phyloP scores from a whole-genome alignment of 495 filamentous ascomycete genomes.

The Penicillium paradoxum region DNA sequence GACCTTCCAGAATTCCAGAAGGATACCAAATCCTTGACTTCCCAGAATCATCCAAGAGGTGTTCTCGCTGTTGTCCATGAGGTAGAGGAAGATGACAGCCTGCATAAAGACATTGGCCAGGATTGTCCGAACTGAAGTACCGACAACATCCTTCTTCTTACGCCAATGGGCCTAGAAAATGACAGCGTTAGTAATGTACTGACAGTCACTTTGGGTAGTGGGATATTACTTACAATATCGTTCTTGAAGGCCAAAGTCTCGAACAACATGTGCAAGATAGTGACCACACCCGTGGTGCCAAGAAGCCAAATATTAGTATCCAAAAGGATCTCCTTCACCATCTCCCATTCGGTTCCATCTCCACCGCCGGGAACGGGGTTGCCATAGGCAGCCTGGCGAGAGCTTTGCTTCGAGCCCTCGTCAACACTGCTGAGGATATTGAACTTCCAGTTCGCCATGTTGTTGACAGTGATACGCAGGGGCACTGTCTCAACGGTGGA shows the following conservation, averaged over 20 bases:
- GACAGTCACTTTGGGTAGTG: background rate
- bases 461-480: constrained; percentile 77
- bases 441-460: constrained; percentile 88
- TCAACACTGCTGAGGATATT: constrained; percentile 77
- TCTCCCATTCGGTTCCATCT: constrained; percentile 83
- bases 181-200: constrained; percentile 14
- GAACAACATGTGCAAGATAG: constrained; percentile 87
- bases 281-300: constrained; percentile 75
- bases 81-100: constrained; percentile 88
- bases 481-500: constrained; percentile 82
- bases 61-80: constrained; percentile 96
- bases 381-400: constrained; percentile 64
- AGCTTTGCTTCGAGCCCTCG: constrained; percentile 75
- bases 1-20: constrained; percentile 96
- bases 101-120: constrained; percentile 99
- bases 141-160: constrained; percentile 99
- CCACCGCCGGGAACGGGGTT: constrained; percentile 58
- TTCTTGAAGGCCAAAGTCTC: constrained; percentile 96
- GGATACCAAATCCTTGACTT: constrained; percentile 86
- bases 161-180: constrained; percentile 70
- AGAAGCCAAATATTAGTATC: constrained; percentile 93
- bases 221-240: constrained; percentile 61
- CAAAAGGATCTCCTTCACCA: constrained; percentile 89
- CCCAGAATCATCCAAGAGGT: constrained; percentile 99
- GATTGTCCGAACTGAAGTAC: constrained; percentile 92